Conservation (phyloP, 192 early-diverging fungal genomes). For the Gamsiella multidivaricata region DNA sequence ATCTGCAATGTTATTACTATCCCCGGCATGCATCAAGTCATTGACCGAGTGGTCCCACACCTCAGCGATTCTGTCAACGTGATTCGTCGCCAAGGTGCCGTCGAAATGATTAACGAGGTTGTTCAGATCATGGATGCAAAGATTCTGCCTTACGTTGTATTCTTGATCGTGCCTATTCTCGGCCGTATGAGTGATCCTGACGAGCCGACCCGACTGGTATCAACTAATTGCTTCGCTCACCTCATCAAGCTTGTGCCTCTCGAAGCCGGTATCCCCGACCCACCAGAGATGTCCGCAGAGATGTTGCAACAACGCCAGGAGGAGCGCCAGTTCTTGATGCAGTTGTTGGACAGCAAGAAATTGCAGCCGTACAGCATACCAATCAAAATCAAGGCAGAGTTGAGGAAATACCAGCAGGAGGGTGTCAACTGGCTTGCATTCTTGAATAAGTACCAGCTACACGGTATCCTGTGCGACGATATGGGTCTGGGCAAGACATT, state of each 20-base stretch:
- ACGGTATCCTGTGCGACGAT: slow-evolving; percentile 98
- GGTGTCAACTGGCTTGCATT: slow-evolving; percentile 99
- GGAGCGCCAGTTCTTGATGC: slow-evolving; percentile 93
- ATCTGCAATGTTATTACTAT: slow-evolving; percentile 75
- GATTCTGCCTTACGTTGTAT: slow-evolving; percentile 96
- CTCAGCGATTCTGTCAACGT: slow-evolving; percentile 77
- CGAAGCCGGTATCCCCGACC: slow-evolving; percentile 94
- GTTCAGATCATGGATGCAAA: slow-evolving; percentile 81
- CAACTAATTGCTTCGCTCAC: slow-evolving; percentile 95
- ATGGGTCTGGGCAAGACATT: slow-evolving; percentile 99
- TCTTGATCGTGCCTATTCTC: slow-evolving; percentile 95
- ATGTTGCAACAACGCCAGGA: slow-evolving; percentile 84
- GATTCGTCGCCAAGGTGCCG: slow-evolving; percentile 85
- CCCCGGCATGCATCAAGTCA: slow-evolving; percentile 80
- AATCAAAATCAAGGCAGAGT: slow-evolving; percentile 89
- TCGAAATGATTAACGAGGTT: slow-evolving; percentile 86
- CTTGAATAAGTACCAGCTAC: slow-evolving; percentile 94
- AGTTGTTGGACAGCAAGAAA: slow-evolving; percentile 90
- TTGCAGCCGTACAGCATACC: slow-evolving; percentile 90
- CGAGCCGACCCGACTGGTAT: slow-evolving; percentile 87
- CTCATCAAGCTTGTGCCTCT: slow-evolving; percentile 95
- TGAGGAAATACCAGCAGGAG: slow-evolving; percentile 97
- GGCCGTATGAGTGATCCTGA: slow-evolving; percentile 97
- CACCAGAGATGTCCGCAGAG: slow-evolving; percentile 83
- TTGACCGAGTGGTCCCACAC: slow-evolving; percentile 81